These are phyloP conservation scores for Botrytis porri DNA, from an alignment of 2,329 filamentous ascomycete species.

Conservation along the genomic window DNA sequence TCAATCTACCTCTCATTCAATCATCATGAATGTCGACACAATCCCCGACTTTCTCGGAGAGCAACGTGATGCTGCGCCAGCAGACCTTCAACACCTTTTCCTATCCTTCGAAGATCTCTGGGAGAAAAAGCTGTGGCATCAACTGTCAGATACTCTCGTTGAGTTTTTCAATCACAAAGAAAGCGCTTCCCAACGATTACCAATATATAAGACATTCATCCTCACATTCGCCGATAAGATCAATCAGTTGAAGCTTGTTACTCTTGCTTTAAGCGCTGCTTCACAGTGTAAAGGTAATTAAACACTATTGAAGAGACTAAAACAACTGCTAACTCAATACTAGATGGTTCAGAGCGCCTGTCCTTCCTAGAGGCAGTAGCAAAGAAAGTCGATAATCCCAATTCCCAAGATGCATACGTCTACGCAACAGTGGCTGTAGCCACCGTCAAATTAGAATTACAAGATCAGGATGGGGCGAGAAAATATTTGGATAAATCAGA, in stretches of 20 bases:
- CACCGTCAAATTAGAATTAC: slow-evolving; percentile 76
- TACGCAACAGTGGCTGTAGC: slow-evolving; percentile 91
- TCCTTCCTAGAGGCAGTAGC: slow-evolving; percentile 79
- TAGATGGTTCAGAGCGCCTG: slow-evolving; percentile 84
- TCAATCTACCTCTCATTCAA: slow-evolving; percentile 13
- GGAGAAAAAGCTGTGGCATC: slow-evolving; percentile 99
- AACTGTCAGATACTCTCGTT: slow-evolving; percentile 85
- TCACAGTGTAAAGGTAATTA: slow-evolving; percentile 72
- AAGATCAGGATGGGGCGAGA: slow-evolving; percentile 76
- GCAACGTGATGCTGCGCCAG: slow-evolving; percentile 82
- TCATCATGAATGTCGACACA: slow-evolving; percentile 75
- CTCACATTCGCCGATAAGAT: slow-evolving; percentile 97
- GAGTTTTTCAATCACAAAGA: slow-evolving; percentile 81
- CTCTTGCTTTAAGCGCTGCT: slow-evolving; percentile 81
- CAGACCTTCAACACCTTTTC: slow-evolving; percentile 83
- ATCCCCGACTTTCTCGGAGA: slow-evolving; percentile 90
- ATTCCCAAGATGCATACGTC: slow-evolving; percentile 92
- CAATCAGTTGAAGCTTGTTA: slow-evolving; percentile 96
- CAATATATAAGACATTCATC: slow-evolving; percentile 92
- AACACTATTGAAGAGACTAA: not conserved
- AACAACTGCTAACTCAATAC: slow-evolving; percentile 22
- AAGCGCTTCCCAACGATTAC: slow-evolving; percentile 80
- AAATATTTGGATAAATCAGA: slow-evolving; percentile 86
- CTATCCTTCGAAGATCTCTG: slow-evolving; percentile 93
- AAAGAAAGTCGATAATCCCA: slow-evolving; percentile 84